Evolutionary conservation across 2,329 filamentous ascomycete species (phyloP), one percentile per base, ranked within the genome.

Genomic region (Hypoxylon sp.): DNA sequence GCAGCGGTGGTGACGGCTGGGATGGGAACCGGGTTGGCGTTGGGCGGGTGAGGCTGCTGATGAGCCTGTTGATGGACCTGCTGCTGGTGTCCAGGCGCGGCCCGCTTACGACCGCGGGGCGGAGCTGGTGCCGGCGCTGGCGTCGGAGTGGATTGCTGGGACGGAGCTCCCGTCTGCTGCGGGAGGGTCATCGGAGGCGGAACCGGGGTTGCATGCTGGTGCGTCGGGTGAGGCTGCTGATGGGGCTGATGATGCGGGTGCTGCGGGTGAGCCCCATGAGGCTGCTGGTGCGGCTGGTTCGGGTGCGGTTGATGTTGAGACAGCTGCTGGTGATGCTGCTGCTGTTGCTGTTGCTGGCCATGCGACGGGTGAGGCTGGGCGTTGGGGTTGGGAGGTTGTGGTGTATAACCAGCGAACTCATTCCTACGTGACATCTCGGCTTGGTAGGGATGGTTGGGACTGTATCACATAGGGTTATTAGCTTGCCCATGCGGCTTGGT

Each of bases 401-500:
- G 59, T 47, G 59, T 58, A 58, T 67, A 69, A 44, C 59, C 65
- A 52, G 57, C 66, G 58, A 60, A 77, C 65, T 63, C 78, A 73
- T 62, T 73, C 72, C 74, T 77, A 73, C 61, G 74, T 66, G 61
- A 72, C 77, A 82, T 77, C 57, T 81, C 78, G 61, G 73, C 67
- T 67, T 77, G 78, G 63, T 81, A 81, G 45, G 74, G 67, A 64
- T 82, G 77, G 55, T 69, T 64, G 26, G 71, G 55, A 64, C 75
- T 77, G 61, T 69, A 72, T 70, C 67, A 73, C 55, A 62, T 51
- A 51, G 47, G 15, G 51, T 67, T 60, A 64, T 75, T 72, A 75
- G 71, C 63, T 54, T 56, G 48, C 45, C 47, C 48, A 55, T 32
- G 35, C 25, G 49, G 48, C 21, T 37, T 53, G 44, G 51, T 62